phyloP scores from a whole-genome alignment of 163 green algal species.

The Volvox carteri region DNA sequence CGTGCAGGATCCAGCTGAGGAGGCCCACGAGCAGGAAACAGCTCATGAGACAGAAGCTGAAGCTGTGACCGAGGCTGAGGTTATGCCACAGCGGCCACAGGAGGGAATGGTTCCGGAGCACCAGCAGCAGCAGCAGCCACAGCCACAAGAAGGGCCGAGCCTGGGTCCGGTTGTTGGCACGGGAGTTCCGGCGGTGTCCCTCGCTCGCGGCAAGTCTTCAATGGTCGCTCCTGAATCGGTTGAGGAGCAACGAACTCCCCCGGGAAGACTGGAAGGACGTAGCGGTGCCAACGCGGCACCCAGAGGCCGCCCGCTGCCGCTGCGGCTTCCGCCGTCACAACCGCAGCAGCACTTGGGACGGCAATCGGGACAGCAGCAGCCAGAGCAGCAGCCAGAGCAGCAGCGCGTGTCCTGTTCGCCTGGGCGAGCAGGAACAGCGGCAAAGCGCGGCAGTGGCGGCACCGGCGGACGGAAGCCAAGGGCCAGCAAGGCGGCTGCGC shows the following conservation, averaged over 20 bases:
- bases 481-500: neutral
- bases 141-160: neutral
- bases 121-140: neutral
- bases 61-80: neutral
- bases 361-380: neutral
- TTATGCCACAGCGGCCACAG: neutral
- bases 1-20: too few species aligned
- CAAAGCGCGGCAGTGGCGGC: constrained; percentile 1
- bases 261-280: neutral
- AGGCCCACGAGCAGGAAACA: neutral
- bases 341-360: neutral
- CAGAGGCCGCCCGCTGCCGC: neutral
- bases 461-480: neutral
- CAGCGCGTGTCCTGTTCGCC: neutral
- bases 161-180: too few species aligned
- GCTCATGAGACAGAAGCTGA: neutral
- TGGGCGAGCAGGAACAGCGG: neutral
- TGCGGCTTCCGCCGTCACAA: neutral
- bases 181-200: too few species aligned
- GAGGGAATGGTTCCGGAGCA: neutral
- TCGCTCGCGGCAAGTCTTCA: too few species aligned
- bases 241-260: neutral
- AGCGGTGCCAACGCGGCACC: neutral
- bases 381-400: neutral
- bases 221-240: too few species aligned